Base-by-base conservation (phyloP, 805 yeast species). In the Wickerhamiella domercqiae region DNA sequence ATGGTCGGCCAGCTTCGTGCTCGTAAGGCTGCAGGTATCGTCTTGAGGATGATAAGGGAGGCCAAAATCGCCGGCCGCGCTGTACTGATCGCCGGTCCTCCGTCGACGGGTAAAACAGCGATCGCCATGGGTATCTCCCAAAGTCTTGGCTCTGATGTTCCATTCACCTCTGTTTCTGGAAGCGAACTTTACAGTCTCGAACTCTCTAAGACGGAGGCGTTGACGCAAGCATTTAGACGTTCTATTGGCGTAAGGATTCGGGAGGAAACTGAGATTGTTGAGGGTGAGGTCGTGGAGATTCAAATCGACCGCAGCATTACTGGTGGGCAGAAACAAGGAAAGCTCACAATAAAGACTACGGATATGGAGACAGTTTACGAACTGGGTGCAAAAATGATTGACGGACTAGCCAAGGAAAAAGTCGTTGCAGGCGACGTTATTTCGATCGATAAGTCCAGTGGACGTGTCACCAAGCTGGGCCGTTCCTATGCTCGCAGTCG, bases 311-410 rank as follows among this genome's bases (percentile, higher is more conserved):
- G 94, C 54, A 78, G 93, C 18, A 72, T 90, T 39, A 80, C 94
- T 7, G 98, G 98, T 29, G 99, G 99, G 36, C 95, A 84, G 60
- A 87, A 90, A 56, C 97, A 93, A 60, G 97, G 98, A 31, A 90
- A 90, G 61, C 73, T 93, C 51, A 90, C 98, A 15, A 87, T 90
- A 57, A 90, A 83, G 56, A 81, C 97, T 34, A 90, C 97, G 30
- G 94, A 90, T 57, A 93, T 90, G 94, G 98, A 93, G 61, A 87
- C 98, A 19, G 83, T 90, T 44, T 90, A 90, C 61, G 98, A 90
- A 61, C 67, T 83, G 53, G 95, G 95, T 40, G 75, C 76, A 53
- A 83, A 83, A 61, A 84, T 83, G 94, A 83, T 83, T 54, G 95
- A 84, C 50, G 80, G 94, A 3, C 70, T 90, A 55, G 78, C 93